Evolutionary conservation across 305 asterid genomes (phyloP), one percentile per base, ranked within the genome.

Genomic region (Rubia balearica): DNA sequence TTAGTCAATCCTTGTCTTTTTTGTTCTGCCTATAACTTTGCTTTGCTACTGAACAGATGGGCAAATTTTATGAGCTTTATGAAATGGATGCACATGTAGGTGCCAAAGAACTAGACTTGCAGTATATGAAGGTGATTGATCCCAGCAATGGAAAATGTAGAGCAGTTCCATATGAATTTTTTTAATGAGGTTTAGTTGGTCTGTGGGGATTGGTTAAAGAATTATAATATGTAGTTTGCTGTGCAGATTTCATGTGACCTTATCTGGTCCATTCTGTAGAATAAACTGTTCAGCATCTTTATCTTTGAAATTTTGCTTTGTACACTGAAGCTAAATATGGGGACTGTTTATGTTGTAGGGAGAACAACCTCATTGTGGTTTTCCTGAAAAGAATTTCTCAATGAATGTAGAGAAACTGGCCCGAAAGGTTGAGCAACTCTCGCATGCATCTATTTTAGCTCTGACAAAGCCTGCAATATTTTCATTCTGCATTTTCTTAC

Each of bases 31-130:
- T 73, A 36, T 21, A 71, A 65, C 41, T 67, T n/a, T 69, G 72
- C 7, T 64, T 69, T 77, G 16, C 53, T 81, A 36, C 66, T 81
- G 75, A 73, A 77, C 88, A 94, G 99, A 91, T 94, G 99, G 99
- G 99, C 63, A 94, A 94, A 83, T 94, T 94, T 78, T 94, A 91
- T 77, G 99, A 94, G 78, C 96, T 94, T 77, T 94, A 78, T 65
- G 99, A 94, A 81, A 91, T 94, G 99, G 99, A 94, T 81, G 99
- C 99, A 70, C 98, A 94, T 78, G 79, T 91, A 69, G 99, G 99
- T 79, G 94, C 96, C 74, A 92, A 86, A 85, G 98, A 94, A 81
- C 97, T 94, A 69, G 95, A 90, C 74, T 83, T 94, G 88, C 98
- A 91, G 82, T 94, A 94, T 80, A 94, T 94, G 99, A 94, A 94